Evolutionary conservation across 331 rosid species (phyloP).

Genomic region (Spiraea crenata): DNA sequence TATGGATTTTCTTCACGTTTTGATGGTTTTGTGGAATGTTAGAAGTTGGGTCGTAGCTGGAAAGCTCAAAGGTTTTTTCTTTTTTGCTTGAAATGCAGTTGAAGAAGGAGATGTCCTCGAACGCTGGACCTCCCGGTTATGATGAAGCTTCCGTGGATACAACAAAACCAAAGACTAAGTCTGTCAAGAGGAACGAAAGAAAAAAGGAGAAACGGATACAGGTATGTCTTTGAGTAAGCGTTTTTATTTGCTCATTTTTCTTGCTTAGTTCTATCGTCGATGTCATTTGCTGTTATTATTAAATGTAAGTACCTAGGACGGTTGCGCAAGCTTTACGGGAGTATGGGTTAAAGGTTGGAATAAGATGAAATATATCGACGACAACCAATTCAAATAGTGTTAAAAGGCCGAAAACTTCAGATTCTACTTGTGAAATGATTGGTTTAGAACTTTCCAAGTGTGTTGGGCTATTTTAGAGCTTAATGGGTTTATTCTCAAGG

Average conservation of each 20-base stretch:
- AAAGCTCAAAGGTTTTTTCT: neutral
- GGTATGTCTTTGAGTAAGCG: constrained; percentile 32
- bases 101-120: constrained; percentile 77
- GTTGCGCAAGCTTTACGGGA: neutral
- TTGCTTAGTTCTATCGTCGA: neutral
- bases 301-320: neutral
- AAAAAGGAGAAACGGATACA: constrained; percentile 91
- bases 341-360: neutral
- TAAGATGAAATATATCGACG: neutral
- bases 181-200: constrained; percentile 83
- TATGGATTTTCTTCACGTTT: neutral
- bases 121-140: constrained; percentile 79
- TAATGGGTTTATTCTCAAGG: too few relatives aligned
- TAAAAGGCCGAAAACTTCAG: too few relatives aligned
- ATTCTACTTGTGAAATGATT: too few relatives aligned
- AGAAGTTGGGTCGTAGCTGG: constrained; percentile 8
- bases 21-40: neutral
- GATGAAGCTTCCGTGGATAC: constrained; percentile 37
- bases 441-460: too few relatives aligned
- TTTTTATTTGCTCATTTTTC: neutral
- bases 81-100: constrained; percentile 42
- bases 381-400: too few relatives aligned
- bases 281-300: neutral
- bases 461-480: too few relatives aligned
- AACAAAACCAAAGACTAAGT: constrained; percentile 71